Evolutionary conservation across 257 asterid species (phyloP).

Genomic region (Jacaranda mimosifolia): DNA sequence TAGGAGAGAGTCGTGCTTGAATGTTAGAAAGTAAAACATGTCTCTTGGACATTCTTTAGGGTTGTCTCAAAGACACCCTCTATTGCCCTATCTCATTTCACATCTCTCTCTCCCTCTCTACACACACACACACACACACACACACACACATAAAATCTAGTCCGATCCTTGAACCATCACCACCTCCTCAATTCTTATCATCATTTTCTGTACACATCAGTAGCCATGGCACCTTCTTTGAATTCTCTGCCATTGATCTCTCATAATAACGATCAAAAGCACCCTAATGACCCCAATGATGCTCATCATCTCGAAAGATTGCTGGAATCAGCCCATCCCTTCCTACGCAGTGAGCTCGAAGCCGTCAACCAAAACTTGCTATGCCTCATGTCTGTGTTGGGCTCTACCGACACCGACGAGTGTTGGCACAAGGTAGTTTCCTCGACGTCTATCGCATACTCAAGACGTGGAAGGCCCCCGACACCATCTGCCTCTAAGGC

Average conservation of each 20-base stretch:
- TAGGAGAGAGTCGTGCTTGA: too few species aligned
- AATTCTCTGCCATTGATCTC: neutral
- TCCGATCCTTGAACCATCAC: neutral
- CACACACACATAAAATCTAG: too few species aligned
- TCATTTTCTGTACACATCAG: neutral
- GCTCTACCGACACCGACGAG: conserved; percentile 83
- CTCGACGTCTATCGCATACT: conserved; percentile 76
- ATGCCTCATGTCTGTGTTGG: conserved; percentile 63
- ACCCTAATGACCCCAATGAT: neutral
- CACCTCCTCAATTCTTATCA: neutral
- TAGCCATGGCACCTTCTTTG: conserved; percentile 43
- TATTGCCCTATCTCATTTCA: neutral
- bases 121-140: too few species aligned
- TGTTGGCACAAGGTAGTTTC: conserved; percentile 94
- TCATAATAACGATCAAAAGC: conserved; percentile 12
- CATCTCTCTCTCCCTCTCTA: neutral
- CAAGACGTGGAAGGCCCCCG: conserved; percentile 81
- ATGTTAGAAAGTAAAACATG: too few species aligned
- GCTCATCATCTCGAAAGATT: conserved; percentile 32
- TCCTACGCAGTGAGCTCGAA: conserved; percentile 78
- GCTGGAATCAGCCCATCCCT: conserved; percentile 73
- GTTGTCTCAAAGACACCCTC: too few species aligned
- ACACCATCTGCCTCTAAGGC: conserved; percentile 80
- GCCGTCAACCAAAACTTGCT: conserved; percentile 63
- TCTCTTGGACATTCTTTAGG: too few species aligned